phyloP scores from a whole-genome alignment of 768 basidiomycete genomes.

The Boletus reticuloceps region DNA sequence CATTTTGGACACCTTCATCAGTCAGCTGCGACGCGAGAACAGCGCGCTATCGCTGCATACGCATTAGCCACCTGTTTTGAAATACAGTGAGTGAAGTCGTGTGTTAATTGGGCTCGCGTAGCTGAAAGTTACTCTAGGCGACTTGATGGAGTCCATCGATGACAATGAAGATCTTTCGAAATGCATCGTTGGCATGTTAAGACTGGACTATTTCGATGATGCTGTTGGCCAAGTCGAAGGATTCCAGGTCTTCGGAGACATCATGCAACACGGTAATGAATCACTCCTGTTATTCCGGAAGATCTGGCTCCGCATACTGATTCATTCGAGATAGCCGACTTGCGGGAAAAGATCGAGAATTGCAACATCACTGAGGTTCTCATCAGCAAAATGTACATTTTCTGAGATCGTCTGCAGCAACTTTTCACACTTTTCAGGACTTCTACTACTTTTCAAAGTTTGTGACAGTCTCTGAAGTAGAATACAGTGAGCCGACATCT shows the following conservation, averaged over 20 bases:
- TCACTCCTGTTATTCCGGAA: too few relatives aligned
- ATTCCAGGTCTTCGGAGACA: conserved; percentile 19
- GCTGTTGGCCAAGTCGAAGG: conserved; percentile 19
- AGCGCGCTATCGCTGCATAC: conserved; percentile 19
- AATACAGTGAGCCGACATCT: too few relatives aligned
- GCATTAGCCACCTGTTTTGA: conserved; percentile 15
- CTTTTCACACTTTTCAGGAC: too few relatives aligned
- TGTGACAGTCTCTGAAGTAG: too few relatives aligned
- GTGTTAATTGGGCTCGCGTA: background rate
- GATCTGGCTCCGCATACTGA: background rate
- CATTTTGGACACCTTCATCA: conserved; percentile 6
- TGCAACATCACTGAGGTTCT: conserved; percentile 15
- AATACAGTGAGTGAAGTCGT: conserved; percentile 6
- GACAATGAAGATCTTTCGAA: conserved; percentile 3
- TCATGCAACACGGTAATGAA: conserved; percentile 21
- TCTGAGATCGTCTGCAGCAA: too few relatives aligned
- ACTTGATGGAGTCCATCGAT: conserved; percentile 13
- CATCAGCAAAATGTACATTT: too few relatives aligned
- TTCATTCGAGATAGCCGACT: background rate
- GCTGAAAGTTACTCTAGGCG: conserved; percentile 2
- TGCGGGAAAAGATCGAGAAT: conserved; percentile 7
- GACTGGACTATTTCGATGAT: conserved; percentile 22
- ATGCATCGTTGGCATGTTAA: conserved; percentile 19
- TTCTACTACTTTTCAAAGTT: too few relatives aligned
- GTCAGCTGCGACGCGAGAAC: conserved; percentile 6